A percentile compares a stretch with the other conserved stretches of the same genome.
phyloP scores from a whole-genome alignment of 1,284 basidiomycete species.

The Puccinia polysora region DNA sequence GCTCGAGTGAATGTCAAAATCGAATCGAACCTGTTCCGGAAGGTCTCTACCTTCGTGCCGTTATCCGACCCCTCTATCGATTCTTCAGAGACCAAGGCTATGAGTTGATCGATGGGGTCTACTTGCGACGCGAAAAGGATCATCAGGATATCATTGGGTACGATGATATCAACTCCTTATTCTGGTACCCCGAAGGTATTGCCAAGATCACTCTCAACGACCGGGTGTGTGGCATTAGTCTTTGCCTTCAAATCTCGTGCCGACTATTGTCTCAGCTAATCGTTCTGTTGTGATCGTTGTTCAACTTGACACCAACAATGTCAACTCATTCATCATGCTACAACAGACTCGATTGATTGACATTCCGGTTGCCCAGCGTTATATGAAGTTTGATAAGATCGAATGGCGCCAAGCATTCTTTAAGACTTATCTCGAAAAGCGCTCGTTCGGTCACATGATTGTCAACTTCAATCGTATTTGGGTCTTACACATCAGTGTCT shows the following conservation, averaged over 20 bases:
- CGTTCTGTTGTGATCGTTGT: too few relatives aligned
- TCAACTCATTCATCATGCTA: too few relatives aligned
- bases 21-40: slow-evolving; percentile 88
- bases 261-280: background rate
- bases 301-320: too few relatives aligned
- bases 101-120: slow-evolving; percentile 92
- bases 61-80: slow-evolving; percentile 92
- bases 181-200: slow-evolving; percentile 99
- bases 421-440: background rate
- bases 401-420: slow-evolving; percentile 2
- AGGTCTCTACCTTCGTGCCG: slow-evolving; percentile 81
- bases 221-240: slow-evolving; percentile 61
- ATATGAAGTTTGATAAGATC: slow-evolving; percentile 68
- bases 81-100: slow-evolving; percentile 98
- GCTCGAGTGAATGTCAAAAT: slow-evolving; percentile 92
- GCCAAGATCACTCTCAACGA: slow-evolving; percentile 80
- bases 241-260: background rate
- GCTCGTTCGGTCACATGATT: background rate
- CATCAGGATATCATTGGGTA: slow-evolving; percentile 95
- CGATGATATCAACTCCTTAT: slow-evolving; percentile 97
- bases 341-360: slow-evolving; percentile 79
- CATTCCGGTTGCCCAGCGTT: slow-evolving; percentile 77
- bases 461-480: slow-evolving; percentile 93
- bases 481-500: slow-evolving; percentile 86
- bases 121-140: slow-evolving; percentile 79